Evolutionary conservation across 2,329 filamentous ascomycete species (phyloP), one percentile per base, ranked within the genome.

Genomic region (Trichophyton schoenleinii): DNA sequence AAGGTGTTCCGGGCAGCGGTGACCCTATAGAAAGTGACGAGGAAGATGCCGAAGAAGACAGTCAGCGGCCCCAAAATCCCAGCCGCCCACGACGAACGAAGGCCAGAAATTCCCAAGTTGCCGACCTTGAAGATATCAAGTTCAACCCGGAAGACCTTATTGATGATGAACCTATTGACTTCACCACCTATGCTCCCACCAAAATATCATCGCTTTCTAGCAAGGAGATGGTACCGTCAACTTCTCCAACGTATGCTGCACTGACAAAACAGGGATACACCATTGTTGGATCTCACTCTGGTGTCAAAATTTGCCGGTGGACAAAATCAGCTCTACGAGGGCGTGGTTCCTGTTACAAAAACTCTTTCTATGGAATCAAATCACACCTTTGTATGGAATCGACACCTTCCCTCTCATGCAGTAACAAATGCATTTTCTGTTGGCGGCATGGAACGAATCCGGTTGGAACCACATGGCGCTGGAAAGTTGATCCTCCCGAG

Each of bases 331-430:
- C 92, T 8, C 84, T 97, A 0, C 88, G 92, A 44, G 92, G 92
- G 11, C 87, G 92, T 46, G 94, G 92, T 3, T 95, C 89, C 25
- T 99, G 92, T 78, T 99, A 99, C 81, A 97, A 99, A 71, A 96
- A 85, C 74, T 95, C 89, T 0, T 95, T 99, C 74, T 99, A 99
- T 74, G 92, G 92, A 57, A 99, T 99, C 73, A 84, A 88, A 66
- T 96, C 91, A 0, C 94, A 99, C 71, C 87, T 95, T 64, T 99
- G 92, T 75, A 99, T 99, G 94, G 92, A 99, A 75, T 92, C 92
- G 1, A 97, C 92, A 0, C 92, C 92, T 0, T 96, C 91, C 0
- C 83, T 99, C 3, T 95, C 90, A 8, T 99, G 92, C 80, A 94
- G 88, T 64, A 97, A 97, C 78, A 97, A 99, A 74, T 97, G 94